phyloP scores from a whole-genome alignment of 176 grass and related monocot species.

The Rhynchospora breviuscula region DNA sequence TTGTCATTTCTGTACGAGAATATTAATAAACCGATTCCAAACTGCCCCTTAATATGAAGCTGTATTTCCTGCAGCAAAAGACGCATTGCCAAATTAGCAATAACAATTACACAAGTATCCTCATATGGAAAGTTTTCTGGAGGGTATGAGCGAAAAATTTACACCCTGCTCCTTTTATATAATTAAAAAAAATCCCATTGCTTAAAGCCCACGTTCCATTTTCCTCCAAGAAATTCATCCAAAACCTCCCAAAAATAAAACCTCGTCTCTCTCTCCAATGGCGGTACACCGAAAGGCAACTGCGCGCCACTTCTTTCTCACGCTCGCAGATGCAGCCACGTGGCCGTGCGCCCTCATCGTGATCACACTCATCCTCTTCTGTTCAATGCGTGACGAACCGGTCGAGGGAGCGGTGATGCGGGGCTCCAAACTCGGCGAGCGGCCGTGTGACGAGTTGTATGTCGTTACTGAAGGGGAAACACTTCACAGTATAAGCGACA shows the following conservation, averaged over 20 bases:
- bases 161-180: neutral
- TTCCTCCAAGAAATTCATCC: neutral
- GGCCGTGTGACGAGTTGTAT: conserved; percentile 30
- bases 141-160: neutral
- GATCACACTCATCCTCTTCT: conserved; percentile 22
- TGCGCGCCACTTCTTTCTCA: neutral
- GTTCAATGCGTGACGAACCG: conserved; percentile 4
- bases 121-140: neutral
- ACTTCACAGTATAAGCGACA: conserved; percentile 29
- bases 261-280: neutral
- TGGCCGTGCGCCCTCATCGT: conserved; percentile 24
- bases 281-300: neutral
- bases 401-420: neutral
- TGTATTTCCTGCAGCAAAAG: too few relatives aligned
- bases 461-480: conserved; percentile 26
- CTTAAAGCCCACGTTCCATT: neutral
- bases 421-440: conserved; percentile 4
- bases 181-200: too few relatives aligned
- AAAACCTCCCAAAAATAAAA: neutral
- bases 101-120: neutral
- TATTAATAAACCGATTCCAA: too few relatives aligned
- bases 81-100: neutral
- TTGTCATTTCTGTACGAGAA: too few relatives aligned
- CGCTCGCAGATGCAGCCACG: neutral
- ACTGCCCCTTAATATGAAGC: too few relatives aligned